A percentile compares a stretch with the other conserved stretches of the same genome.
These are phyloP conservation scores for Cercophora sp. DNA, from an alignment of 495 filamentous ascomycete genomes.

Conservation along the genomic window DNA sequence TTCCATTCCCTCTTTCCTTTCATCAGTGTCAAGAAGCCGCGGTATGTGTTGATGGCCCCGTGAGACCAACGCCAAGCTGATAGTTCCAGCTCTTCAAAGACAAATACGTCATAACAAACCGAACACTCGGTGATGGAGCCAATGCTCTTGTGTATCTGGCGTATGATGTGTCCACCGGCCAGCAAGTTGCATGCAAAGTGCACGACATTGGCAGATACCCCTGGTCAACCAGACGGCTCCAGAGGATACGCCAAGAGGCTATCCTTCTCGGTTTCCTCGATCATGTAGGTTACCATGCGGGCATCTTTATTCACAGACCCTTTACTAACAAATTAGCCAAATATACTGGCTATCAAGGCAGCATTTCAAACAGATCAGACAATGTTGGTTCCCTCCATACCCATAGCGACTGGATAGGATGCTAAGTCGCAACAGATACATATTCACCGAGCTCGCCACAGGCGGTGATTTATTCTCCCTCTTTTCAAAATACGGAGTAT, in stretches of 20 bases:
- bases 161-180: constrained; percentile 58
- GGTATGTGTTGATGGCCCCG: constrained; percentile 14
- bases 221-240: constrained; percentile 11
- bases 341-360: constrained; percentile 55
- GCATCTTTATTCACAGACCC: too few relatives aligned
- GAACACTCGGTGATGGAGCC: constrained; percentile 75
- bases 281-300: constrained; percentile 63
- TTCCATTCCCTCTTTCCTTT: constrained; percentile 9
- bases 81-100: constrained; percentile 42
- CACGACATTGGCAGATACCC: constrained; percentile 26
- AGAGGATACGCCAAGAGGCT: constrained; percentile 45
- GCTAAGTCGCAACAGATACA: constrained; percentile 44
- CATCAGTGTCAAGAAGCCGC: constrained; percentile 22
- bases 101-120: constrained; percentile 45
- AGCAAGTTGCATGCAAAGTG: constrained; percentile 77
- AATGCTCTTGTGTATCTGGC: constrained; percentile 83
- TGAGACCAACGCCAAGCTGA: constrained; percentile 6
- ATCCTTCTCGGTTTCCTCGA: constrained; percentile 52
- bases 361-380: constrained; percentile 47
- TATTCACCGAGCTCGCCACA: constrained; percentile 63
- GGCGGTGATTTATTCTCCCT: constrained; percentile 59
- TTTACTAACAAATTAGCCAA: constrained; percentile 48
- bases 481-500: constrained; percentile 39
- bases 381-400: constrained; percentile 42
- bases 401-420: background rate